Base-by-base conservation (phyloP, 768 basidiomycete genomes). In the Kwoniella sp. region DNA sequence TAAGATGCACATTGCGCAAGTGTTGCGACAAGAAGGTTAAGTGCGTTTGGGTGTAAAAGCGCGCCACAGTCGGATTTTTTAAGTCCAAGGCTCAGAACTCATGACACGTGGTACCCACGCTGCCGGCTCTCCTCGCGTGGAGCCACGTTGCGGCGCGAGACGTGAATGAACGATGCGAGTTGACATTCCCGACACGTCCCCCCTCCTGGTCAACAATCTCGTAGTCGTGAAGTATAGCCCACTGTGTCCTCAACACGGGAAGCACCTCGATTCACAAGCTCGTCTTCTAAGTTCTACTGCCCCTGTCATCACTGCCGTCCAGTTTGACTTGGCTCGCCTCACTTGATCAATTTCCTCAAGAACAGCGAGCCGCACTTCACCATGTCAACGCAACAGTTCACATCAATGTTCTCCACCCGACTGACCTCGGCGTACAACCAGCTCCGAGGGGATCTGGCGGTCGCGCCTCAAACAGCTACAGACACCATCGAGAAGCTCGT, bases 401-500 rank as follows among this genome's bases (percentile, higher is more conserved):
- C 77, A 2, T 76, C 74, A 34, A 69, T 80, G 37, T 79, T 76
- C 68, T 74, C 74, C 25, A 73, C 76, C 23, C 63, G 73, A 28
- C 68, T 79, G 34, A 72, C 75, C 12, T 75, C 76, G 34, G 80
- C 76, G 17, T 81, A 82, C 68, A 79, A 77, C 47, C 70, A 77
- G 13, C 71, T 82, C 20, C 70, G 77, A 47, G 81, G 79, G 1
- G 80, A 80, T 67, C 66, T 79, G 7, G 81, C 77, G 30, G 50
- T 51, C 23, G 76, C 87, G 12, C 89, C 90, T 3, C 94, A 95
- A 79, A 90, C 89, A 0, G 85, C 93, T 1, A 82, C 85, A 25
- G 93, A 95, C 63, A 93, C 92, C 23, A 93, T 98, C 74, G 86
- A 87, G 29, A 88, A 89, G 71, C 88, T 98, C 69, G 90, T 89